Evolutionary conservation across 768 basidiomycete species (phyloP).

Genomic region (Psilocybe subaeruginosa): DNA sequence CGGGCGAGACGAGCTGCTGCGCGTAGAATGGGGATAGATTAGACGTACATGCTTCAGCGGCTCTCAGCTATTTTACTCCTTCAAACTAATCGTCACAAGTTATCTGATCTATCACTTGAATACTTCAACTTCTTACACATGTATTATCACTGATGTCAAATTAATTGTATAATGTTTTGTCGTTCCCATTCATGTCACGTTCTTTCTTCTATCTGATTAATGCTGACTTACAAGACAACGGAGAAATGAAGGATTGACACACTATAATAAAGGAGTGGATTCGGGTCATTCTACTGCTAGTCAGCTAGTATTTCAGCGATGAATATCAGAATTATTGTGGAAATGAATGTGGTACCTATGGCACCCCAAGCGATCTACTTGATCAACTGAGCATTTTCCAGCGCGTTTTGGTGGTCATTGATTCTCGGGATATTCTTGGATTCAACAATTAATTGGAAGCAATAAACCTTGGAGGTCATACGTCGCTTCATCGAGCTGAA

Average conservation of each 20-base stretch:
- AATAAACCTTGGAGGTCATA: neutral
- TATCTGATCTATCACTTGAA: neutral
- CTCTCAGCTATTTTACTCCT: neutral
- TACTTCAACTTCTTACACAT: neutral
- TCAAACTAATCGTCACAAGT: too few relatives aligned
- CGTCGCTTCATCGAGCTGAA: neutral
- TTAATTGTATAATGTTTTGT: neutral
- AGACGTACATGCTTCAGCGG: neutral
- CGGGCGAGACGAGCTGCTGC: neutral
- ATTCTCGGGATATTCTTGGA: conserved; percentile 8
- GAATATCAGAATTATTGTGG: too few relatives aligned
- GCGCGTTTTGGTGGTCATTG: neutral
- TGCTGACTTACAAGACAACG: too few relatives aligned
- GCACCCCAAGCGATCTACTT: neutral
- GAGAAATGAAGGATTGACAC: too few relatives aligned
- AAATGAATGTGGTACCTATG: neutral
- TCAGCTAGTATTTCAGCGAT: too few relatives aligned
- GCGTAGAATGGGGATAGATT: conserved; percentile 4
- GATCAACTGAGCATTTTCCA: too few relatives aligned
- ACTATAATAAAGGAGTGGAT: too few relatives aligned
- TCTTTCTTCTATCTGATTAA: too few relatives aligned
- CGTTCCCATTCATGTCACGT: neutral
- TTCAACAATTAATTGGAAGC: neutral
- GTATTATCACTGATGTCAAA: too few relatives aligned
- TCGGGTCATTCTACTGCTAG: too few relatives aligned